phyloP scores from a whole-genome alignment of 805 yeast genomes.

The Pichia pseudocactophila region DNA sequence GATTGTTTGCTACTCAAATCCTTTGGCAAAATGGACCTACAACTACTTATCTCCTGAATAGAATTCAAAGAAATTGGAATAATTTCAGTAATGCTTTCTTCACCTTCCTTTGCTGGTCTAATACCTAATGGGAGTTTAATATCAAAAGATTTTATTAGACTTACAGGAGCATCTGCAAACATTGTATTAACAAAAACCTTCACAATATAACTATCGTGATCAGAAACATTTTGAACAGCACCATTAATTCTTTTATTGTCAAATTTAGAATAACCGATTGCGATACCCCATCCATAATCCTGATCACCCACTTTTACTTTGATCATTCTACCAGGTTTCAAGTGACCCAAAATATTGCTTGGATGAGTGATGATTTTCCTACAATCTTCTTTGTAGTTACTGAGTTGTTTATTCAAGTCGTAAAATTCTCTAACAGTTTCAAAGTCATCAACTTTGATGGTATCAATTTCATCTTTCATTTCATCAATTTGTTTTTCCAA shows the following conservation, averaged over 20 bases:
- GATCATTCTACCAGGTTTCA: constrained; percentile 83
- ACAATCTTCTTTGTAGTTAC: constrained; percentile 62
- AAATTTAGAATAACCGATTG: constrained; percentile 58
- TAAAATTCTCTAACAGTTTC: constrained; percentile 69
- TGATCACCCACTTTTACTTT: constrained; percentile 51
- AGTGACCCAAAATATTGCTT: constrained; percentile 68
- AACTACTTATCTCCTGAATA: constrained; percentile 63
- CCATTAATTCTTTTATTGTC: constrained; percentile 37
- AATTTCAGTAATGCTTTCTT: constrained; percentile 61
- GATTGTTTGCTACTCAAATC: constrained; percentile 53
- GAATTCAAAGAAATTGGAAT: constrained; percentile 82
- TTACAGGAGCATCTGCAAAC: constrained; percentile 79
- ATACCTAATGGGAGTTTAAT: constrained; percentile 84
- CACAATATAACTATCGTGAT: constrained; percentile 85
- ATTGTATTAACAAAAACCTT: constrained; percentile 72
- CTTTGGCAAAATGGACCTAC: constrained; percentile 72
- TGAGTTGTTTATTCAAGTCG: constrained; percentile 67
- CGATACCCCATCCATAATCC: constrained; percentile 96
- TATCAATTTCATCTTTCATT: constrained; percentile 39
- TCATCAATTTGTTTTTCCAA: constrained; percentile 61
- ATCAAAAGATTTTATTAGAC: constrained; percentile 65
- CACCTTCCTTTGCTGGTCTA: constrained; percentile 71
- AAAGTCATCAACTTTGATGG: constrained; percentile 63
- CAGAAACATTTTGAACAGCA: constrained; percentile 51
- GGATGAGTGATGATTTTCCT: constrained; percentile 87